Evolutionary conservation across 73 alveolate species (phyloP).

Genomic region (Uronychia binucleata): DNA sequence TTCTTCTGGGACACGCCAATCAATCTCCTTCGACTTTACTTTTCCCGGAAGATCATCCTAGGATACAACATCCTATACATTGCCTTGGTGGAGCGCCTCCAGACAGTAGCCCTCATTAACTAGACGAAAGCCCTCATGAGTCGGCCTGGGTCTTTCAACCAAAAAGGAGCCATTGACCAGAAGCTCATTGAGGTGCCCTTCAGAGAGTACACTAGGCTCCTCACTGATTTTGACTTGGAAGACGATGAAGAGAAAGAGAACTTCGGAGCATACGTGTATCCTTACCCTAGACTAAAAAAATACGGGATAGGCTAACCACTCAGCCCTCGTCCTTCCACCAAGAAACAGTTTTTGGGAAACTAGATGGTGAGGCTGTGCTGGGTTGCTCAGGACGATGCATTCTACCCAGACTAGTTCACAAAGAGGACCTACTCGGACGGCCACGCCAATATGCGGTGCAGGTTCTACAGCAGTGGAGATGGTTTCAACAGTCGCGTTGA

Average conservation of each 20-base stretch:
- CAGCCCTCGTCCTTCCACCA: no score
- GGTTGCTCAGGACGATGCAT: neutral
- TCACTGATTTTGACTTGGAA: neutral
- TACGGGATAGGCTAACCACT: neutral
- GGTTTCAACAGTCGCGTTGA: neutral
- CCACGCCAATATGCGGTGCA: neutral
- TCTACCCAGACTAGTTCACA: neutral
- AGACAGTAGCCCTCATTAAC: no score
- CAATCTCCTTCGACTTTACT: no score
- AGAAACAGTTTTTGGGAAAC: neutral
- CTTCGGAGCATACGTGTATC: neutral
- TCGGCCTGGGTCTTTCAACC: no score
- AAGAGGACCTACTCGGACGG: neutral
- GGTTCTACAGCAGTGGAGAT: neutral
- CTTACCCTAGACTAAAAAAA: neutral
- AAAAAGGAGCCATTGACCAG: no score
- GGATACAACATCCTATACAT: neutral
- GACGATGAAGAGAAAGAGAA: neutral
- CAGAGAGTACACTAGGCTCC: no score
- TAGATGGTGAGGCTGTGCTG: neutral
- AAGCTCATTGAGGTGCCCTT: no score
- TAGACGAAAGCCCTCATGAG: no score
- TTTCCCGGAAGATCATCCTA: neutral
- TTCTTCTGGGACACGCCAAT: neutral
- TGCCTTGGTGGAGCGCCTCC: neutral